Evolutionary conservation across 176 grass and related monocot genomes (phyloP), one percentile per base, ranked within the genome.

Genomic region (Dactylis glomerata): DNA sequence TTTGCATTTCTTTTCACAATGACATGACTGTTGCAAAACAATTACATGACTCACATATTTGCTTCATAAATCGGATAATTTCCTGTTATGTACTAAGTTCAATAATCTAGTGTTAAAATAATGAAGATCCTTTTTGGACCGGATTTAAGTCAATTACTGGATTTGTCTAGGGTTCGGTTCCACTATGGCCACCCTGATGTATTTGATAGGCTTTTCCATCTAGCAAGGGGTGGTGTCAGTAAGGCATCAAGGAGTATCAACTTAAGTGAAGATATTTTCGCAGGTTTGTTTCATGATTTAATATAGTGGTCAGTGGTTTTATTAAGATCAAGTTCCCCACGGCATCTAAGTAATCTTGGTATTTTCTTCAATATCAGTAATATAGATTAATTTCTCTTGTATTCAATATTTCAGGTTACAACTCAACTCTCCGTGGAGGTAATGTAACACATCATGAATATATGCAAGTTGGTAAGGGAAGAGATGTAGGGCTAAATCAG

Each of bases 171-270:
- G 88, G 92, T 97, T 58, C 95, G 95, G 11, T 97, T 97, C 86
- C 95, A 97, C 90, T 97, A 97, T 86, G 95, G 95, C 9, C 92
- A 97, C 92, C 95, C 92, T 42, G 95, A 97, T 88, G 86, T 97
- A 83, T 97, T 97, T 69, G 95, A 97, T 82, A 92, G 95, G 75
- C 62, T 97, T 91, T 97, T 97, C 70, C 95, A 97, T 92, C 79
- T 97, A 68, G 91, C 92, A 78, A 92, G 92, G 87, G 95, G 95
- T 80, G 95, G 95, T 71, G 83, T 97, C 71, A 92, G 95, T 86
- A 97, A 97, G 91, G 95, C 95, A 86, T 97, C 95, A 82, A 92
- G 84, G 84, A 97, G 87, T 67, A 92, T 97, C 88, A 90, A 97
- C 86, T 87, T 97, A 65, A 97, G 95, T 65, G 95, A 97, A 90